Base-by-base conservation (phyloP, 495 filamentous ascomycete genomes). In the Tuber umbilicatum region DNA sequence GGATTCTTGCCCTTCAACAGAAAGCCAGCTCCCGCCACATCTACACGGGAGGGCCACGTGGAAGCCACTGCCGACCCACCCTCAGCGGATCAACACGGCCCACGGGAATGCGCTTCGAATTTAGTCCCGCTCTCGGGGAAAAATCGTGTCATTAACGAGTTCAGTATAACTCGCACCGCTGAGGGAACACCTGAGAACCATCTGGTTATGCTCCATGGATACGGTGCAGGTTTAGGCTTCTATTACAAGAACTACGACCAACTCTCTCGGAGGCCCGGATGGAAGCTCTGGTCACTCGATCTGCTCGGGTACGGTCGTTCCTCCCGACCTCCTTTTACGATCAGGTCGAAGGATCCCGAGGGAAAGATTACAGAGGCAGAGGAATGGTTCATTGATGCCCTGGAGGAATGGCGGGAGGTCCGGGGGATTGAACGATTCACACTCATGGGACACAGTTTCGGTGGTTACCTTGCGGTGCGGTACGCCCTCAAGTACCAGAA, bases 241-340 rank as follows among this genome's bases (percentile, higher is more conserved):
- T 99, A 97, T 86, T 99, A 98, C 85, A 93, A 94, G 83, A 98
- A 98, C 81, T 98, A 97, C 73, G 95, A 98, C 81, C 89, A 89
- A 7, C 84, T 99, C 55, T 93, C 88, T 73, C 89, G 93, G 17
- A 83, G 88, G 4, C 85, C 86, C 71, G 93, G 93, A 23, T 97
- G 94, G 94, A 93, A 92, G 81, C 84, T 99, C 31, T 97, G 93
- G 82, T 93, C 94, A 5, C 85, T 99, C 38, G 95, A 99, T 82
- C 87, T 97, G 85, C 87, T 97, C 35, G 95, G 95, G 72, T 97
- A 97, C 92, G 95, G 95, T 72, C 89, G 95, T 79, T 96, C 93
- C 76, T 90, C 88, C 43, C 87, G 95, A 38, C 96, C 96, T 19
- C 84, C 89, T 0, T 99, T 97, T 85, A 89, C 85, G 72, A 90